Base-by-base conservation (phyloP, 495 filamentous ascomycete species). In the Neurospora sp. region DNA sequence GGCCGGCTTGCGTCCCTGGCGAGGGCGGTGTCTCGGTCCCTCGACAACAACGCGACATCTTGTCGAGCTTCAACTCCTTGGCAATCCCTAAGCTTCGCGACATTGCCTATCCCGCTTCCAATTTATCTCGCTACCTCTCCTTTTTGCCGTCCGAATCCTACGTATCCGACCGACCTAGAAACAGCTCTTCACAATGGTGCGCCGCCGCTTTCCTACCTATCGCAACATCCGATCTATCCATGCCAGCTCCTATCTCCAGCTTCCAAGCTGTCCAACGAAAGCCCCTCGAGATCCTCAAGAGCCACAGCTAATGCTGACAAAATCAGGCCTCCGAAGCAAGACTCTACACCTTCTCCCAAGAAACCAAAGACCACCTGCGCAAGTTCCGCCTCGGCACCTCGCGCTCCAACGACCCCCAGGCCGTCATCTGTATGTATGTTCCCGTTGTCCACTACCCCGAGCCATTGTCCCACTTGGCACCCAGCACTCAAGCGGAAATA, bases 311-410 rank as follows among this genome's bases (percentile, higher is more conserved):
- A 38, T 39, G 4, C 39, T 31, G 2, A 27, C 0, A 27, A 38
- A 4, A 5, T 4, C 76, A 89, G 89, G 84, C 92, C 77, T 96
- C 94, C 76, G 95, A 98, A 85, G 88, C 93, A 71, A 88, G 96
- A 73, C 87, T 99, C 76, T 99, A 98, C 83, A 91, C 94, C 37
- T 97, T 98, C 88, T 94, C 93, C 40, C 86, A 90, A 62, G 92
- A 94, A 82, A 97, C 93, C 37, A 93, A 89, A 82, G 90, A 92
- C 76, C 89, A 92, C 79, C 88, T 99, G 72, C 90, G 92, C 79
- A 97, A 97, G 81, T 98, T 99, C 84, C 92, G 96, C 44, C 86
- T 99, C 11, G 88, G 90, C 12, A 98, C 96, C 8, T 97, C 94
- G 35, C 87, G 96, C 75, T 89, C 93, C n/a, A 94, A 90, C 77